phyloP scores from a whole-genome alignment of 176 grass and related monocot species.

The Cymbopogon citratus region DNA sequence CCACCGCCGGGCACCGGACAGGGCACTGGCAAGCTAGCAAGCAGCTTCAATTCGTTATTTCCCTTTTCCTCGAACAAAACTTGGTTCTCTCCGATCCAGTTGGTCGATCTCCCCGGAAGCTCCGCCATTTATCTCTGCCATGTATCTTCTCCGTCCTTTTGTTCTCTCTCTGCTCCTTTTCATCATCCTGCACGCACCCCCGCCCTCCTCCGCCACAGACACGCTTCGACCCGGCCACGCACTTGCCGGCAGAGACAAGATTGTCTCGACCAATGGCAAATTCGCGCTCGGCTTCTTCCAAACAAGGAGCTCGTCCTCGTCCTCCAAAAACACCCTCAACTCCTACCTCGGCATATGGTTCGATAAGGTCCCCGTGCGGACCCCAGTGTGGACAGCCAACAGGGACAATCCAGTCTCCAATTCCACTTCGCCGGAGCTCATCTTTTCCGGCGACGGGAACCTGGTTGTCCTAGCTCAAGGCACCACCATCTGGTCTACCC shows the following conservation, averaged over 20 bases:
- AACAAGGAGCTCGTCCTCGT: not conserved
- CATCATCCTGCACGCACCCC: not conserved
- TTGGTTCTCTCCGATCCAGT: too few species aligned
- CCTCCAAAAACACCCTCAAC: not conserved
- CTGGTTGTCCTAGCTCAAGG: too few species aligned
- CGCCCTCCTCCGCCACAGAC: not conserved
- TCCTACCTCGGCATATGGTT: slow-evolving; percentile 54
- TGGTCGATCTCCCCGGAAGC: too few species aligned
- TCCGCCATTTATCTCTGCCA: too few species aligned
- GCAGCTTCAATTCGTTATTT: too few species aligned
- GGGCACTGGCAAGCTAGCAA: too few species aligned
- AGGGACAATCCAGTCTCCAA: slow-evolving; percentile 27
- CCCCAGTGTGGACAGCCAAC: slow-evolving; percentile 51
- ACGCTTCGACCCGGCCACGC: not conserved
- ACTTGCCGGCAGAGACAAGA: slow-evolving; percentile 14
- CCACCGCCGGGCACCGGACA: too few species aligned
- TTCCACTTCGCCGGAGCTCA: too few species aligned
- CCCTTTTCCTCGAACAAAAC: too few species aligned
- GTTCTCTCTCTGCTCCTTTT: not conserved
- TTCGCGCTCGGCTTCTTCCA: slow-evolving; percentile 55
- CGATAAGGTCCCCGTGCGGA: not conserved
- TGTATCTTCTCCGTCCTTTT: not conserved
- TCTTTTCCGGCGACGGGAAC: too few species aligned
- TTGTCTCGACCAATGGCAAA: slow-evolving; percentile 32
- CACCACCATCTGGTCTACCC: slow-evolving; percentile 39